A percentile compares a stretch with the other conserved stretches of the same genome.
phyloP scores from a whole-genome alignment of 805 yeast species.

The Saccharomycopsis fibuligera region DNA sequence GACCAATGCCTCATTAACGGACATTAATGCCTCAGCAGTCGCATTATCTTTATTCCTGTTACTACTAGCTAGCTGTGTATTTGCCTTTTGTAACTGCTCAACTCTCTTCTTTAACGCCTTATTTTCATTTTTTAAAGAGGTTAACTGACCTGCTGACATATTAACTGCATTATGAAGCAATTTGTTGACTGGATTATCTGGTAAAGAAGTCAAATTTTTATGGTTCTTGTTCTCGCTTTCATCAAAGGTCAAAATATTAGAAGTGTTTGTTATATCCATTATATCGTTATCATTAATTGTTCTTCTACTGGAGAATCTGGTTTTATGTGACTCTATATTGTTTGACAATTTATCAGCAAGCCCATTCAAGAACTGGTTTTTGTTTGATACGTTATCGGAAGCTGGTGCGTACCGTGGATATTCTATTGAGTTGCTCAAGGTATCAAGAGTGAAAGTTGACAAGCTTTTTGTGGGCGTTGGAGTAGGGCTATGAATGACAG shows the following conservation, averaged over 20 bases:
- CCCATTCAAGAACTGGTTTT: conserved; percentile 1
- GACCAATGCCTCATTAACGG: conserved; percentile 10
- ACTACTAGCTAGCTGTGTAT: not conserved
- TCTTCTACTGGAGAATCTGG: not conserved
- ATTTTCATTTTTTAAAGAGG: conserved; percentile 2
- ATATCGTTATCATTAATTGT: not conserved
- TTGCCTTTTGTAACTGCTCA: conserved; percentile 1
- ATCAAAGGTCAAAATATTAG: conserved; percentile 4
- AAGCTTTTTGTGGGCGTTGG: conserved; percentile 10
- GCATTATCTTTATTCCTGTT: not conserved
- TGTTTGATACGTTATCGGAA: not conserved
- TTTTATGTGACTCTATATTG: conserved; percentile 1
- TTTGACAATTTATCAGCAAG: conserved; percentile 4
- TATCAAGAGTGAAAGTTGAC: conserved; percentile 11
- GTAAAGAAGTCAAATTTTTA: conserved; percentile 9
- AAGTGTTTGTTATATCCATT: conserved; percentile 15
- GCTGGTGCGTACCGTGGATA: conserved; percentile 5
- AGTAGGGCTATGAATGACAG: conserved; percentile 3
- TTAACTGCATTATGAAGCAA: conserved; percentile 8
- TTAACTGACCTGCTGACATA: conserved; percentile 4
- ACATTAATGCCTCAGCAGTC: not conserved
- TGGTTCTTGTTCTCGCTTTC: not conserved
- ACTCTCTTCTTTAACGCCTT: conserved; percentile 1
- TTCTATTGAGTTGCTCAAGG: conserved; percentile 8
- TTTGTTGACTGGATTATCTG: conserved; percentile 14